Percentiles rank a stretch among this genome's conserved stretches.
Conservation (phyloP, 2,329 filamentous ascomycete genomes). For the Pseudogymnoascus sp. region DNA sequence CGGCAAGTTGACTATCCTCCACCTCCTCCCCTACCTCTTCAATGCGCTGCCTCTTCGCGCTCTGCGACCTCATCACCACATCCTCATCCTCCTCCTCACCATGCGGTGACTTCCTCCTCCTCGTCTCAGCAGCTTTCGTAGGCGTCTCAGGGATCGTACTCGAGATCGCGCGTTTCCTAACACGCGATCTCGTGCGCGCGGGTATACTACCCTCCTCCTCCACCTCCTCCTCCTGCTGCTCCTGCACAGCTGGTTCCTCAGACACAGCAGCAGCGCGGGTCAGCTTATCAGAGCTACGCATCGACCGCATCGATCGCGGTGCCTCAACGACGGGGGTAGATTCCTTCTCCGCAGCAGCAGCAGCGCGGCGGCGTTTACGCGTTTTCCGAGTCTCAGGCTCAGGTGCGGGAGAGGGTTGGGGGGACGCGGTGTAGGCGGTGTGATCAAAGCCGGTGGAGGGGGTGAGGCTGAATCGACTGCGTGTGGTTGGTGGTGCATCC, state of each 20-base stretch:
- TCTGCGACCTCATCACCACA: neutral
- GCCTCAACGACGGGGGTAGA: neutral
- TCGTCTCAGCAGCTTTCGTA: neutral
- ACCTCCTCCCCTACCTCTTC: neutral
- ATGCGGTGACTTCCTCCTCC: neutral
- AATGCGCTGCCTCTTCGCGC: neutral
- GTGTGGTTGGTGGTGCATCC: neutral
- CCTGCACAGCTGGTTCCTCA: neutral
- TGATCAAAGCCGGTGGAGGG: neutral
- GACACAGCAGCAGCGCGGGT: neutral
- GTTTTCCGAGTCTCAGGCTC: neutral
- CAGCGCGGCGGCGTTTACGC: neutral
- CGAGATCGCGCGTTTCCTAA: neutral
- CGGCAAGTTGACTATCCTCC: neutral
- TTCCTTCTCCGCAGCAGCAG: neutral
- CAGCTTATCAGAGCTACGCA: neutral
- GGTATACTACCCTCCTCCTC: neutral
- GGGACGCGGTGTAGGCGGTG: neutral
- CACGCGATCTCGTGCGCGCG: neutral
- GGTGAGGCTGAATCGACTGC: neutral
- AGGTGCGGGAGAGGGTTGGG: neutral
- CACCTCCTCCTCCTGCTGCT: neutral
- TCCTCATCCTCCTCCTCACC: neutral
- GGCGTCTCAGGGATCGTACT: neutral
- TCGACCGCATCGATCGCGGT: neutral